Percentiles rank a stretch among this genome's conserved stretches.
Evolutionary conservation across 228 moss, liverwort and hornwort genomes (phyloP).

Genomic region (Sphagnum magellanicum): DNA sequence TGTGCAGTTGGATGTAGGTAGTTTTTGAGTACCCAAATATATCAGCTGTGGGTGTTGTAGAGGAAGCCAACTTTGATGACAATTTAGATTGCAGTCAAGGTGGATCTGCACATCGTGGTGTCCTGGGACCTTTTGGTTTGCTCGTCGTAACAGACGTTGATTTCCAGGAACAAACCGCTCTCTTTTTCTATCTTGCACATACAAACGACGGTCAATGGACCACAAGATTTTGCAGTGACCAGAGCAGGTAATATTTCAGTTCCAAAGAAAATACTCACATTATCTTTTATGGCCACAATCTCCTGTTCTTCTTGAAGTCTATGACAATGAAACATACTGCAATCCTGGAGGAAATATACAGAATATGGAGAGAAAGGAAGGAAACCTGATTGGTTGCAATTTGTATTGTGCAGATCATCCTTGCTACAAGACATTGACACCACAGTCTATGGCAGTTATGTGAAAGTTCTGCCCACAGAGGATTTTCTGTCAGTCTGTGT

Average conservation of each 20-base stretch:
- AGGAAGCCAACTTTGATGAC: slow-evolving; percentile 10
- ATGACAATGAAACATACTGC: too few relatives aligned
- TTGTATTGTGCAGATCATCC: slow-evolving; percentile 31
- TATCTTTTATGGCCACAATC: too few relatives aligned
- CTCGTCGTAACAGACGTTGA: slow-evolving; percentile 26
- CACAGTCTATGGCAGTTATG: slow-evolving; percentile 34
- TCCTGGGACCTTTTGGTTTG: slow-evolving; percentile 44
- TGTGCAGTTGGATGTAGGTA: slow-evolving; percentile 73
- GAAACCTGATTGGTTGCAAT: too few relatives aligned
- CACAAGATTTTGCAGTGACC: slow-evolving; percentile 46
- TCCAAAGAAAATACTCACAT: neutral
- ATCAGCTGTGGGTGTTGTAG: slow-evolving; percentile 1
- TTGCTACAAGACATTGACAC: slow-evolving; percentile 30
- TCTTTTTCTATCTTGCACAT: slow-evolving; percentile 42
- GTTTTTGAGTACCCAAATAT: slow-evolving; percentile 54
- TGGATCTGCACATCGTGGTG: slow-evolving; percentile 41
- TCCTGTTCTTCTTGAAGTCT: too few relatives aligned
- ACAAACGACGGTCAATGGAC: slow-evolving; percentile 23
- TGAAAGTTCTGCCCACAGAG: slow-evolving; percentile 22
- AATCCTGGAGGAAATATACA: too few relatives aligned
- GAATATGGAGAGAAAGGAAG: neutral
- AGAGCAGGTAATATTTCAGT: slow-evolving; percentile 27
- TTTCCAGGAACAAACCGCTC: slow-evolving; percentile 26
- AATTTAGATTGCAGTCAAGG: slow-evolving; percentile 57
- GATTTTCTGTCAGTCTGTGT: slow-evolving; percentile 30